A percentile compares a stretch with the other conserved stretches of the same genome.
Conservation (phyloP, 345 rosid genomes). For the Arabis hirsuta region DNA sequence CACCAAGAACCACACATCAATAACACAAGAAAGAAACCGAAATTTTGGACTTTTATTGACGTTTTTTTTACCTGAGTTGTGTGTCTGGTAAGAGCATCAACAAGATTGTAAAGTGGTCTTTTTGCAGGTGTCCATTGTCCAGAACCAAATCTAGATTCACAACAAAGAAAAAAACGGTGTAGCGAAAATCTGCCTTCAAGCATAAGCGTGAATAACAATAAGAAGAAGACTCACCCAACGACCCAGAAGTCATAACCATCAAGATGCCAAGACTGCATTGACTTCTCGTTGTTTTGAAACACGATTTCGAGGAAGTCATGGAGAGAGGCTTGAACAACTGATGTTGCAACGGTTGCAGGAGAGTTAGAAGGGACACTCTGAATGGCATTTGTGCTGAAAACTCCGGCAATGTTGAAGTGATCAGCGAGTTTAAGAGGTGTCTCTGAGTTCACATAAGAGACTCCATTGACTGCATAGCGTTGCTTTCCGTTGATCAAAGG, state of each 20-base stretch:
- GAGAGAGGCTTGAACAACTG: conserved; percentile 60
- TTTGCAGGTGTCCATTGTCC: conserved; percentile 72
- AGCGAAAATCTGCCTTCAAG: background rate
- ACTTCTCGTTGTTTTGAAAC: conserved; percentile 72
- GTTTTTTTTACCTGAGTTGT: conserved; percentile 70
- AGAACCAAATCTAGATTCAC: conserved; percentile 58
- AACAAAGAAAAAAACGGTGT: conserved; percentile 5
- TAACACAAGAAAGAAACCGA: background rate
- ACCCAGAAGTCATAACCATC: conserved; percentile 97
- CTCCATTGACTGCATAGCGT: conserved; percentile 79
- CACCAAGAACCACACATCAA: conserved; percentile 6
- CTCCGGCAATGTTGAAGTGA: conserved; percentile 67
- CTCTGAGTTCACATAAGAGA: conserved; percentile 73
- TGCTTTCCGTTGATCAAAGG: conserved; percentile 77
- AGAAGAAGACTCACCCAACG: conserved; percentile 65
- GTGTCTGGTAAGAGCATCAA: conserved; percentile 76
- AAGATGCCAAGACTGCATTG: conserved; percentile 91
- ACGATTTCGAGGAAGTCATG: conserved; percentile 77
- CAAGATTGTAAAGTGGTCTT: conserved; percentile 69
- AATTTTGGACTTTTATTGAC: background rate
- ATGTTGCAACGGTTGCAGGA: conserved; percentile 58
- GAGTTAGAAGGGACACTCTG: conserved; percentile 59
- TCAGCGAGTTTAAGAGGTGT: conserved; percentile 93
- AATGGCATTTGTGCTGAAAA: conserved; percentile 58
- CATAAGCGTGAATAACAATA: background rate